These are phyloP conservation scores for Blastosporella zonata DNA, from an alignment of 1,284 basidiomycete species.

Conservation along the genomic window DNA sequence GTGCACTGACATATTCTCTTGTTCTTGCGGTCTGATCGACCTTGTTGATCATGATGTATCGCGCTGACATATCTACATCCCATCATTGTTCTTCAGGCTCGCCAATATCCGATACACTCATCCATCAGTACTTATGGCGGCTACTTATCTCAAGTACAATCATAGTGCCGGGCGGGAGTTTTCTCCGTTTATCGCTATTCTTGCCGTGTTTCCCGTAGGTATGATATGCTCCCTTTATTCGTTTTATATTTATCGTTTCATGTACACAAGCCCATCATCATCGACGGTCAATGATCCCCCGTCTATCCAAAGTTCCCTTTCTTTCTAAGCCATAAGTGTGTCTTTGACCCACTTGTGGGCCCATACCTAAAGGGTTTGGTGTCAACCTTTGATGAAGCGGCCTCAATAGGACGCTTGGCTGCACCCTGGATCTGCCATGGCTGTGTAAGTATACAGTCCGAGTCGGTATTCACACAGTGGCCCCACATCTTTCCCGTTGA, in stretches of 20 bases:
- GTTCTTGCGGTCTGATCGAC: slow-evolving; percentile 6
- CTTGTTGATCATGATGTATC: neutral
- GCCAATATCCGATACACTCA: slow-evolving; percentile 27
- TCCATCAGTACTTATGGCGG: slow-evolving; percentile 30
- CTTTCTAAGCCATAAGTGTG: neutral
- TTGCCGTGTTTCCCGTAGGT: slow-evolving; percentile 25
- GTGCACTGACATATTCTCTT: slow-evolving; percentile 17
- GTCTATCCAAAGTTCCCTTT: neutral
- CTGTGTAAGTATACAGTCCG: slow-evolving; percentile 11
- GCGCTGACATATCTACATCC: neutral
- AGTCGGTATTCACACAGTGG: neutral
- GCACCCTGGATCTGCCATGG: slow-evolving; percentile 28
- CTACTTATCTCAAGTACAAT: slow-evolving; percentile 25
- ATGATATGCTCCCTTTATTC: slow-evolving; percentile 14
- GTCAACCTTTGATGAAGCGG: slow-evolving; percentile 28
- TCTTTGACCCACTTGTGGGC: neutral
- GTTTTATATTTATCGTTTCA: neutral
- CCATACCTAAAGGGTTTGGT: slow-evolving; percentile 23
- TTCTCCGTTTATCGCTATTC: slow-evolving; percentile 15
- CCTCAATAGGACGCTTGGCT: slow-evolving; percentile 28
- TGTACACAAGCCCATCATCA: neutral
- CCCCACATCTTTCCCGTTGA: neutral
- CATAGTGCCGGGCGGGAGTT: slow-evolving; percentile 21
- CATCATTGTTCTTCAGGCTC: slow-evolving; percentile 32
- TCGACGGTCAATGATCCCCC: neutral